Evolutionary conservation across 352 stramenopile species (phyloP), one percentile per base, ranked within the genome.

Genomic region (Phytophthora foliorum): DNA sequence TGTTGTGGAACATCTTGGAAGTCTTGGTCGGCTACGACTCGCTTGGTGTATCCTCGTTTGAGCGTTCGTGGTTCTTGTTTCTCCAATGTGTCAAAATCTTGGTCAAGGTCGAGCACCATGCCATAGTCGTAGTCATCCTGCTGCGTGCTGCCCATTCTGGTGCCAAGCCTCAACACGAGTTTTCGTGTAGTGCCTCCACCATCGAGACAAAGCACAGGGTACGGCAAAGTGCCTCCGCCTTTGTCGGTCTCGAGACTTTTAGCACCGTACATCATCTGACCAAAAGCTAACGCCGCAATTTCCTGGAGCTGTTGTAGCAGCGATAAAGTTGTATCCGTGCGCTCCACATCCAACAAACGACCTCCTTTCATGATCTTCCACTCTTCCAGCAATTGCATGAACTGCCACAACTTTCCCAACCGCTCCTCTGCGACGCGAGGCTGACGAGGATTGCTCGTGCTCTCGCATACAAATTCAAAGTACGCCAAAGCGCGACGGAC

Each of bases 361-460:
- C 88, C 88, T 21, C 62, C 59, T 68, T 91, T 93, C 53, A 81
- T 80, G n/a, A 93, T 67, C 39, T 90, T 93, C 77, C 80, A 89
- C 70, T 93, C 81, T 55, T 93, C 84, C 19, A 95, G 66, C 25
- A 82, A 64, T 63, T 95, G 85, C 50, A 86, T 81, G 53, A 83
- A 86, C 59, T 89, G 77, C 85, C 84, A 95, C 21, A 95, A 63
- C 61, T 92, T 95, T 10, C 78, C 78, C 13, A 95, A 76, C 2
- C 84, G 74, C 41, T 85, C 75, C 44, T 89, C 77, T 17, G 48
- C 70, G 11, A 81, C 78, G 9, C 50, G 55, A 29, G 49, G 50
- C 39, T 71, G 66, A 2, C 46, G 44, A 2, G 71, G 62, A 36
- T 89, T 79, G 58, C 76, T 82, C 0, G 79, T 89, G 19, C 67